Percentiles rank a stretch among this genome's conserved stretches.
These are phyloP conservation scores for Adansonia rubrostipa DNA, from an alignment of 441 rosid species.

Conservation along the genomic window DNA sequence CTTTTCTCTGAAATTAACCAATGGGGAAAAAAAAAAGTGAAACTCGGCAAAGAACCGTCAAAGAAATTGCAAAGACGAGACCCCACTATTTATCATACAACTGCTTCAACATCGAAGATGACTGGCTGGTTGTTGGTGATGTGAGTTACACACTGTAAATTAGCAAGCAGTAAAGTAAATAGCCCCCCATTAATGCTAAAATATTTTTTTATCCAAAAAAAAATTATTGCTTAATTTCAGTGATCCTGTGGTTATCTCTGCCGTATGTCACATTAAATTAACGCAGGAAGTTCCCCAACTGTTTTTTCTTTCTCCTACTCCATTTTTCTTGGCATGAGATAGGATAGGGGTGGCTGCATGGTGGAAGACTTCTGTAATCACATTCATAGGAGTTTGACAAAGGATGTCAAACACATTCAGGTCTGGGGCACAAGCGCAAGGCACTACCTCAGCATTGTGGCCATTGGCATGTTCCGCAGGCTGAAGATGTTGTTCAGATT, in stretches of 20 bases:
- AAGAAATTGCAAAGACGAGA: too few relatives aligned
- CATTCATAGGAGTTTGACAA: constrained; percentile 89
- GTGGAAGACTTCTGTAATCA: constrained; percentile 97
- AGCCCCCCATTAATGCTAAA: too few relatives aligned
- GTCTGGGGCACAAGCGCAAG: constrained; percentile 95
- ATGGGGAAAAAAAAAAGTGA: too few relatives aligned
- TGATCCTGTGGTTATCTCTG: constrained; percentile 89
- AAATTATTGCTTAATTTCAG: constrained; percentile 61
- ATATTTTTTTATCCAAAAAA: too few relatives aligned
- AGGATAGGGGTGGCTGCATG: constrained; percentile 96
- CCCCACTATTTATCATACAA: too few relatives aligned
- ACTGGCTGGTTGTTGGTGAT: too few relatives aligned
- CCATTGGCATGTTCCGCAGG: constrained; percentile 76
- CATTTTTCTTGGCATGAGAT: constrained; percentile 27
- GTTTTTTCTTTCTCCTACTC: not conserved
- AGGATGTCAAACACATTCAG: constrained; percentile 88
- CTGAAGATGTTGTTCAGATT: constrained; percentile 94
- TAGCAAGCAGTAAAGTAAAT: too few relatives aligned
- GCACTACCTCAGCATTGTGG: constrained; percentile 98
- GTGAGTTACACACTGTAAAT: too few relatives aligned
- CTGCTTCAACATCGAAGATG: too few relatives aligned
- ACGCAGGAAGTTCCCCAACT: not conserved
- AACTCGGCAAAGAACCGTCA: too few relatives aligned
- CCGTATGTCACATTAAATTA: constrained; percentile 49
- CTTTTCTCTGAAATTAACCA: not conserved